These are phyloP conservation scores for Podospora appendiculata DNA, from an alignment of 495 filamentous ascomycete genomes.

Conservation along the genomic window DNA sequence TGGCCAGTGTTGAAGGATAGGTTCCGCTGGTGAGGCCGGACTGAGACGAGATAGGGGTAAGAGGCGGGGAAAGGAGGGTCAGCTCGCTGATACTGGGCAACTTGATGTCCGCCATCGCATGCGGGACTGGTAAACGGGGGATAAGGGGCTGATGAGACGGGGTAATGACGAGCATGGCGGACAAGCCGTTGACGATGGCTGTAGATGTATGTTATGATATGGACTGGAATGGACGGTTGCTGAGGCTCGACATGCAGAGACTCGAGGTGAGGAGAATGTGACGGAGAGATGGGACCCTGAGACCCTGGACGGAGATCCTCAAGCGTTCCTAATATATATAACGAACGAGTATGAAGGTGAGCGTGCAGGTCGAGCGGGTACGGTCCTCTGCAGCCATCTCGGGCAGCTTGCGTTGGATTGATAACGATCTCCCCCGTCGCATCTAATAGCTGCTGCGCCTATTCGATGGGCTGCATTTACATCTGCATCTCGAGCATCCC, in stretches of 20 bases:
- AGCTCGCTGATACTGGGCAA: background rate
- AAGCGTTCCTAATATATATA: constrained; percentile 7
- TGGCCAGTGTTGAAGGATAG: background rate
- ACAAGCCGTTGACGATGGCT: background rate
- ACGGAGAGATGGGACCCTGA: background rate
- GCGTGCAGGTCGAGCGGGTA: too few relatives aligned
- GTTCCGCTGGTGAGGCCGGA: too few relatives aligned
- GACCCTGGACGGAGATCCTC: background rate
- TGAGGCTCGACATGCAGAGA: background rate
- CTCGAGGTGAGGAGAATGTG: background rate
- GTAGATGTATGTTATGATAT: background rate
- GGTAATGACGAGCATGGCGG: too few relatives aligned
- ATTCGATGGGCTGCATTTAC: background rate
- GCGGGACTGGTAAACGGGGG: too few relatives aligned
- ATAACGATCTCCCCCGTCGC: constrained; percentile 13
- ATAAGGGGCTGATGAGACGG: too few relatives aligned
- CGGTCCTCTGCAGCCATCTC: background rate
- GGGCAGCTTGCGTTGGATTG: background rate
- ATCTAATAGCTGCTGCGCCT: constrained; percentile 5
- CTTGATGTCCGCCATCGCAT: background rate
- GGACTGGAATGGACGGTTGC: background rate
- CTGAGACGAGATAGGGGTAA: background rate
- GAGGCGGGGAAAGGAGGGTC: background rate
- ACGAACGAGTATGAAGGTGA: too few relatives aligned
- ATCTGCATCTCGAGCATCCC: background rate